Evolutionary conservation across 352 stramenopile genomes (phyloP), one percentile per base, ranked within the genome.

Genomic region (Globisporangium rhizosaccharum): DNA sequence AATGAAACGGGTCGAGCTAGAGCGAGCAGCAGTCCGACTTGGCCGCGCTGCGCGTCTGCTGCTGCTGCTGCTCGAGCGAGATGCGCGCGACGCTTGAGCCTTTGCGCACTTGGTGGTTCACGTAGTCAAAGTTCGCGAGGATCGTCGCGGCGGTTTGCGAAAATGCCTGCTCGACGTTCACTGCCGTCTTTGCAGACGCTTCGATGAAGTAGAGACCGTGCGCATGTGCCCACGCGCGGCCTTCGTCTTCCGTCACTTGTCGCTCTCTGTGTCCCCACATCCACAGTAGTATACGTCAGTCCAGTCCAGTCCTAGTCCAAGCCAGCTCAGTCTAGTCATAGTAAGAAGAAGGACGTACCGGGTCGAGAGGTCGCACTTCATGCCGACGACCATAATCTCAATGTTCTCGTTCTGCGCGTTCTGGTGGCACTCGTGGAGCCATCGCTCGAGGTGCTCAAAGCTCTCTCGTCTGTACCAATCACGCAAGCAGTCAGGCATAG

Each of bases 321-420:
- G 28, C 6, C 28, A 33, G 28, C 28, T 33, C 28, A 33, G 28
- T 2, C 28, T 6, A 33, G 49, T 37, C 7, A 18, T 5, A 30
- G 10, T 8, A n/a, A 5, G 17, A 28, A 23, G 11, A 25, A 5
- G 39, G 18, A 53, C 61, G 39, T 12, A 80, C 71, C 63, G 57
- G 14, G 81, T 67, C 0, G 55, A 42, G 25, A 94, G 58, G 49
- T 94, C 85, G 59, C 76, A 87, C 63, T 94, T 94, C 82, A 92
- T 94, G 36, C 85, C 85, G 17, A 94, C 82, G 56, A 94, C 80
- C 78, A 92, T 89, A 62, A 94, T 86, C 62, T 90, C 82, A 47
- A 94, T 74, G 47, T 82, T 77, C 25, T 90, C 77, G 45, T 92
- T 94, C 62, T 91, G 82, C 62, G 82, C 90, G 66, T 94, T 94